Evolutionary conservation across 2,329 filamentous ascomycete species (phyloP).

Genomic region (Xylaria sp.): DNA sequence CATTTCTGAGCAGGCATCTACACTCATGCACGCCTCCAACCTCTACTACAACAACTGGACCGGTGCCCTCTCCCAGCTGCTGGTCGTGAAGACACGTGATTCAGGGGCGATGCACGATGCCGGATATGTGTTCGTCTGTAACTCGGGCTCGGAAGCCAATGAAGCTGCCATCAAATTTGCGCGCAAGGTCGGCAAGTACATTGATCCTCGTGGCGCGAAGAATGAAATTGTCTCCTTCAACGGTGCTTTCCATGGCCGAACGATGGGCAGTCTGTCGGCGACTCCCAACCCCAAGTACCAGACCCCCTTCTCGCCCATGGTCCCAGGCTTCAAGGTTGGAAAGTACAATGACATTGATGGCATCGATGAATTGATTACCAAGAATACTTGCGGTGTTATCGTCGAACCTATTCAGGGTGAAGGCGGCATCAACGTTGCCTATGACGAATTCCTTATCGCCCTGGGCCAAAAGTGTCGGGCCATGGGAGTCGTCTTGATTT

Average conservation of each 20-base stretch:
- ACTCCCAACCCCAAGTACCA: constrained; percentile 99
- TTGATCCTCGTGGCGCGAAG: constrained; percentile 68
- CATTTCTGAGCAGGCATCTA: constrained; percentile 69
- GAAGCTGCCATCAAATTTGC: constrained; percentile 97
- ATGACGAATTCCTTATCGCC: constrained; percentile 73
- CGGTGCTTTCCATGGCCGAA: constrained; percentile 91
- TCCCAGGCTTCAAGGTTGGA: constrained; percentile 86
- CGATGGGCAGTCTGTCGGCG: constrained; percentile 91
- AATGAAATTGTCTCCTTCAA: constrained; percentile 84
- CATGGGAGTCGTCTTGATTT: constrained; percentile 83
- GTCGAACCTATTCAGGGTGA: constrained; percentile 97
- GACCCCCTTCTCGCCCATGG: constrained; percentile 88
- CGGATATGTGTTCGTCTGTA: constrained; percentile 82
- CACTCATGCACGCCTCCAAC: constrained; percentile 87
- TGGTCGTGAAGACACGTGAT: constrained; percentile 74
- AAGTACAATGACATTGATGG: constrained; percentile 74
- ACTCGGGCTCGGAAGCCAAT: constrained; percentile 95
- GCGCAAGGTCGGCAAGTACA: constrained; percentile 76
- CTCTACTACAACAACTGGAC: constrained; percentile 98
- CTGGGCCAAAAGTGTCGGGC: constrained; percentile 80
- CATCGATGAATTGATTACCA: constrained; percentile 69
- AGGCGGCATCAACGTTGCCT: constrained; percentile 82
- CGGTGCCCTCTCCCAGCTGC: constrained; percentile 75
- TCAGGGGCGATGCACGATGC: constrained; percentile 79
- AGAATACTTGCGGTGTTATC: constrained; percentile 87